These are phyloP conservation scores for Chalara sp. DNA, from an alignment of 2,329 filamentous ascomycete genomes.

Conservation along the genomic window DNA sequence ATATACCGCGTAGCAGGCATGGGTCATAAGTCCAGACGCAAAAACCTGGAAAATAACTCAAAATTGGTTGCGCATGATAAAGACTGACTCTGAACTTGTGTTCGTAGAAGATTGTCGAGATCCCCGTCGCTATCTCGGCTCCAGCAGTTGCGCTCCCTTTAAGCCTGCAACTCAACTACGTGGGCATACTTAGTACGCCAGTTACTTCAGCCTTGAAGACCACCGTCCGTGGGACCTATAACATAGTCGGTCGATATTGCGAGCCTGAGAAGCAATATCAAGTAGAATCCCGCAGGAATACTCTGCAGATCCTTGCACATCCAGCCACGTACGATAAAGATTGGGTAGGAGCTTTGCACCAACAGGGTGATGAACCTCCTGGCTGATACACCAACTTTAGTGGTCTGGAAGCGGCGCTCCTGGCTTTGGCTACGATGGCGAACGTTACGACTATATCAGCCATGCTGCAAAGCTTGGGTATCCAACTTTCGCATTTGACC, in stretches of 20 bases:
- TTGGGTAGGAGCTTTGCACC: too few species aligned
- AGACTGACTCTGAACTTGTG: too few species aligned
- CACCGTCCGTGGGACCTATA: slow-evolving; percentile 3
- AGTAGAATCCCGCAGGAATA: slow-evolving; percentile 6
- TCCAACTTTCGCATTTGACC: slow-evolving; percentile 23
- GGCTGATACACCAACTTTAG: background rate
- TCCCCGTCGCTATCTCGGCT: slow-evolving; percentile 9
- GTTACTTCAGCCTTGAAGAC: too few species aligned
- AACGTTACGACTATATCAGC: slow-evolving; percentile 17
- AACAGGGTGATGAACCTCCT: too few species aligned
- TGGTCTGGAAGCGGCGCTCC: slow-evolving; percentile 15
- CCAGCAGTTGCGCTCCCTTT: background rate
- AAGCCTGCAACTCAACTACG: slow-evolving; percentile 1
- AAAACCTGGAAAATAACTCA: too few species aligned
- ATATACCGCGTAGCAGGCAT: too few species aligned
- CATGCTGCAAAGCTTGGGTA: slow-evolving; percentile 18
- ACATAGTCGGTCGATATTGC: slow-evolving; percentile 10
- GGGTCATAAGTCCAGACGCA: too few species aligned
- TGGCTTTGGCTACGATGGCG: slow-evolving; percentile 7
- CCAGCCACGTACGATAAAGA: slow-evolving; percentile 6
- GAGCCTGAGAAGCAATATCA: slow-evolving; percentile 8
- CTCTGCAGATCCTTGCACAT: slow-evolving; percentile 11
- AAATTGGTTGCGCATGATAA: too few species aligned
- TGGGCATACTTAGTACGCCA: slow-evolving; percentile 2
- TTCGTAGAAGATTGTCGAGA: background rate